Base-by-base conservation (phyloP, 345 rosid genomes). In the Iberis pinnata region DNA sequence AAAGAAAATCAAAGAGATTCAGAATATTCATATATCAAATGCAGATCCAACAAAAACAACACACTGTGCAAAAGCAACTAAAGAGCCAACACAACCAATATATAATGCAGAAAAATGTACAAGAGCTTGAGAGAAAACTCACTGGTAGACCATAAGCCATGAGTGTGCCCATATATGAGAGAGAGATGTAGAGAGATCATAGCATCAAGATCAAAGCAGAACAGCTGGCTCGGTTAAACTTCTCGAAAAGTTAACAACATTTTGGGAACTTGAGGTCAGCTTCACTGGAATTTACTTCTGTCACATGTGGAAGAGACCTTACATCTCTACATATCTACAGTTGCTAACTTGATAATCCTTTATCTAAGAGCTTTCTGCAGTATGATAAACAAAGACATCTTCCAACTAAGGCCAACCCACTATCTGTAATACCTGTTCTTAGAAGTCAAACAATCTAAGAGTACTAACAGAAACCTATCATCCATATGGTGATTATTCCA, bases 251-350 rank as follows among this genome's bases (percentile, higher is more conserved):
- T 87, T 84, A 70, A 75, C 93, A 92, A 66, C 44, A 58, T 17
- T 63, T 53, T 2, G 95, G 96, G 60, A 92, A 92, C 60, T 41
- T 73, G 41, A 92, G 53, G 12, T 84, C 89, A 59, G 86, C 96
- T 76, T 81, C 96, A 45, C 75, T 84, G 36, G 92, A 92, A 18
- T 64, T 81, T 5, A 64, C 76, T 84, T 87, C 63, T 8, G 95
- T 84, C 35, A 83, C 69, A 67, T 68, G 75, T 2, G 88, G 86
- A 73, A 95, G 86, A 49, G 98, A 84, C 68, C 96, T 75, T 46
- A 90, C 89, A 60, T 87, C 96, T 54, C n/a, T n/a, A n/a, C n/a
- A n/a, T n/a, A n/a, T n/a, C n/a, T n/a, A n/a, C n/a, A n/a, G n/a
- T n/a, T n/a, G n/a, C n/a, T n/a, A n/a, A n/a, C n/a, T n/a, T n/a